Conservation (phyloP, 495 filamentous ascomycete genomes). For the Saxispiralis lemnorum region DNA sequence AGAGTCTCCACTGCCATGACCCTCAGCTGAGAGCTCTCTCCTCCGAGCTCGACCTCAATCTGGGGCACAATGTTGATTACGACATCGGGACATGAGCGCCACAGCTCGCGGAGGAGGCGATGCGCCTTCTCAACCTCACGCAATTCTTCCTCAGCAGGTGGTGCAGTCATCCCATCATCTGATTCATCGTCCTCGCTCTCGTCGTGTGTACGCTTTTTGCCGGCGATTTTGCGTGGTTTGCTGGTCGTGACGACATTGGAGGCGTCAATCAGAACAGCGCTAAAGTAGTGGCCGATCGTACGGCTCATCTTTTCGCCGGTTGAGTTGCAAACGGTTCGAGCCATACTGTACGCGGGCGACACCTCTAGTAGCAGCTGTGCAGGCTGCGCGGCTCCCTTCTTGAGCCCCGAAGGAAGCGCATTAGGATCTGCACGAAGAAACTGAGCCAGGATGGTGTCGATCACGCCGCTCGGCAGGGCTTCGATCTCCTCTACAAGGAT, state of each 20-base stretch:
- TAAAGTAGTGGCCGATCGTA: constrained; percentile 89
- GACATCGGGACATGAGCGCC: constrained; percentile 77
- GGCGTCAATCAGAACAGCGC: constrained; percentile 81
- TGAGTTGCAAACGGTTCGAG: constrained; percentile 79
- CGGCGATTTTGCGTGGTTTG: constrained; percentile 26
- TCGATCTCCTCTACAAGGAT: constrained; percentile 74
- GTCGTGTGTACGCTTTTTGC: constrained; percentile 14
- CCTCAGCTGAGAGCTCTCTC: constrained; percentile 73
- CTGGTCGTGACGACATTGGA: constrained; percentile 34
- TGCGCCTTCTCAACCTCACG: constrained; percentile 81
- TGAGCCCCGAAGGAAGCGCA: constrained; percentile 24
- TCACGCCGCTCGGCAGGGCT: constrained; percentile 59
- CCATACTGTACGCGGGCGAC: constrained; percentile 87
- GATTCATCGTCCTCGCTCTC: constrained; percentile 41
- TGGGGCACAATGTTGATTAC: constrained; percentile 87
- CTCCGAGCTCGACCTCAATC: constrained; percentile 77
- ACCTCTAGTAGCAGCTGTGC: constrained; percentile 61
- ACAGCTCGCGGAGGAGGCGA: constrained; percentile 73
- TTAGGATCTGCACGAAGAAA: constrained; percentile 71
- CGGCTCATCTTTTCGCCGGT: constrained; percentile 86
- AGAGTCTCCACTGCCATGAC: constrained; percentile 80
- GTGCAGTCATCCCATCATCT: constrained; percentile 45
- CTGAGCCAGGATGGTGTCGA: constrained; percentile 91
- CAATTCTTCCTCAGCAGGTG: constrained; percentile 64
- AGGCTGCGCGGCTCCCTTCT: constrained; percentile 43